Conservation (phyloP, 2,329 filamentous ascomycete genomes). For the Aspergillus pseudoviridinutans region DNA sequence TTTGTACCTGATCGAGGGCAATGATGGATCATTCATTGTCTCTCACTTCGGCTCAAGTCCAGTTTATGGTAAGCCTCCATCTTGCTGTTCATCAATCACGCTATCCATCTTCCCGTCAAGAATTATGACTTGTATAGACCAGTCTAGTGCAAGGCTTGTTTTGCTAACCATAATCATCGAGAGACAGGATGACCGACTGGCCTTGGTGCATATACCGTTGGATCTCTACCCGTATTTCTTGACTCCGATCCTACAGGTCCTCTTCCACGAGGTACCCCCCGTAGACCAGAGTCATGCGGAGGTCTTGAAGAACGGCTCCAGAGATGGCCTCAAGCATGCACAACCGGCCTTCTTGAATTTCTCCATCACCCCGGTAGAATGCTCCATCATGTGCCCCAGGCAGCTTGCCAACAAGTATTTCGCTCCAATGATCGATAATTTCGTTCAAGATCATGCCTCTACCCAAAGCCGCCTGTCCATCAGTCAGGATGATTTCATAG, state of each 20-base stretch:
- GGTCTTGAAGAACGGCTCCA: conserved; percentile 28
- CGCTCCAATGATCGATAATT: conserved; percentile 61
- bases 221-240: conserved; percentile 72
- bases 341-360: conserved; percentile 86
- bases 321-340: conserved; percentile 39
- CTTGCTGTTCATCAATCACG: background rate
- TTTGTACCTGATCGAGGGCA: background rate
- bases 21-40: conserved; percentile 28
- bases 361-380: conserved; percentile 86
- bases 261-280: conserved; percentile 60
- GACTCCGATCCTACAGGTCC: conserved; percentile 79
- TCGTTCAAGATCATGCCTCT: conserved; percentile 46
- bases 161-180: conserved; percentile 15
- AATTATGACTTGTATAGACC: background rate
- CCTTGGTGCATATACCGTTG: conserved; percentile 85
- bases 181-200: conserved; percentile 74
- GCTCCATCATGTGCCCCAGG: conserved; percentile 83
- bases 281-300: conserved; percentile 39
- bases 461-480: conserved; percentile 60
- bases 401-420: conserved; percentile 72
- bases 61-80: conserved; percentile 25
- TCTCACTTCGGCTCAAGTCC: conserved; percentile 29
- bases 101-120: background rate
- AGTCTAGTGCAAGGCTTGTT: conserved; percentile 4
- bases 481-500: conserved; percentile 77